phyloP scores from a whole-genome alignment of 352 stramenopile genomes.

The Globisporangium apiculatum region DNA sequence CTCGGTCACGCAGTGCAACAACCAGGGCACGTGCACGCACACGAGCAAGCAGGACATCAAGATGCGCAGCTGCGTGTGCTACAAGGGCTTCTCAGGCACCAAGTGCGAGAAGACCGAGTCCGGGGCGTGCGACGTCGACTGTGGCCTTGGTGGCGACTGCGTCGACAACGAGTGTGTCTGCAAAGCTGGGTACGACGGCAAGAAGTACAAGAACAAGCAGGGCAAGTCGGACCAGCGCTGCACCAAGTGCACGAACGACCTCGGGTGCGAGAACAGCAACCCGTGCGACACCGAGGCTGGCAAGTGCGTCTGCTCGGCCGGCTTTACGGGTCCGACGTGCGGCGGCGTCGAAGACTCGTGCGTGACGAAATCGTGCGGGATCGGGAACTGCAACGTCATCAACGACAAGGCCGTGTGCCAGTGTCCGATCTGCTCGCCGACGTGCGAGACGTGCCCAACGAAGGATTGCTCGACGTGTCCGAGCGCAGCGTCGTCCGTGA shows the following conservation, averaged over 20 bases:
- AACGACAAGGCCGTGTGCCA: conserved; percentile 23
- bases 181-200: conserved; percentile 36
- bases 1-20: conserved; percentile 33
- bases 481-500: conserved; percentile 15
- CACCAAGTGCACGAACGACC: conserved; percentile 25
- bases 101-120: conserved; percentile 40
- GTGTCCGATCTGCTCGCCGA: conserved; percentile 24
- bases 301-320: conserved; percentile 28
- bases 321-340: conserved; percentile 35
- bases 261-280: conserved; percentile 25
- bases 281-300: conserved; percentile 24
- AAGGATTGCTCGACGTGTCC: conserved; percentile 19
- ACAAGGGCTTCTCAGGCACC: conserved; percentile 29
- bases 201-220: conserved; percentile 37
- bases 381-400: conserved; percentile 16
- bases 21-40: conserved; percentile 72
- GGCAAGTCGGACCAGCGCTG: conserved; percentile 33
- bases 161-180: conserved; percentile 35
- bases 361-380: conserved; percentile 20
- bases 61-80: conserved; percentile 45
- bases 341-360: conserved; percentile 34
- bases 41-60: conserved; percentile 46
- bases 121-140: conserved; percentile 42
- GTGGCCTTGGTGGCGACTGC: conserved; percentile 35
- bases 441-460: conserved; percentile 19